These are phyloP conservation scores for Glutinoglossum americanum DNA, from an alignment of 495 filamentous ascomycete genomes.

Conservation along the genomic window DNA sequence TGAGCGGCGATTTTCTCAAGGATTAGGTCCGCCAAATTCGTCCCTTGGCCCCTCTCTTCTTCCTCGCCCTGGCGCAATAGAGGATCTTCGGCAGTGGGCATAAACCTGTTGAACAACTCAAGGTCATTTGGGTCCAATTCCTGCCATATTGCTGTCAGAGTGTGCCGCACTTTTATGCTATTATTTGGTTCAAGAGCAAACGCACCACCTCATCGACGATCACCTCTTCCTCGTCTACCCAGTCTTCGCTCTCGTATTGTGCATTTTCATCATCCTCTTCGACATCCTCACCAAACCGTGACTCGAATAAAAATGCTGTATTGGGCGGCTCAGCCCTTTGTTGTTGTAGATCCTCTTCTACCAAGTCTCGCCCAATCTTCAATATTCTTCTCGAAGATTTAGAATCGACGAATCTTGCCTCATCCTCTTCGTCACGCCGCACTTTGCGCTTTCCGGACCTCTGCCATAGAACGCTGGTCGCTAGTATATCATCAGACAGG, in stretches of 20 bases:
- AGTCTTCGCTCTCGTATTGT: constrained; percentile 30
- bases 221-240: constrained; percentile 45
- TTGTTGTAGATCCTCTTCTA: constrained; percentile 39
- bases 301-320: constrained; percentile 43
- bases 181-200: not conserved
- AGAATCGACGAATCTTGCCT: constrained; percentile 2
- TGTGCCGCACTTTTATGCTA: not conserved
- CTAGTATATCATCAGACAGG: constrained; percentile 3
- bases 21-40: constrained; percentile 80
- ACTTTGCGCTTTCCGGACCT: constrained; percentile 4
- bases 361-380: constrained; percentile 21
- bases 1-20: constrained; percentile 83
- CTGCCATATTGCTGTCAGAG: constrained; percentile 14
- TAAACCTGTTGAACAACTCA: constrained; percentile 74
- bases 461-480: not conserved
- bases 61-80: constrained; percentile 20
- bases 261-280: constrained; percentile 22
- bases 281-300: constrained; percentile 28
- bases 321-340: constrained; percentile 18
- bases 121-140: constrained; percentile 82
- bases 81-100: constrained; percentile 32
- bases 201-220: constrained; percentile 41
- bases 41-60: constrained; percentile 31
- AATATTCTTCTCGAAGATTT: constrained; percentile 5
- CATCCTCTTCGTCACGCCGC: constrained; percentile 4